phyloP scores from a whole-genome alignment of 306 rosid genomes.

The Sindora glabra region DNA sequence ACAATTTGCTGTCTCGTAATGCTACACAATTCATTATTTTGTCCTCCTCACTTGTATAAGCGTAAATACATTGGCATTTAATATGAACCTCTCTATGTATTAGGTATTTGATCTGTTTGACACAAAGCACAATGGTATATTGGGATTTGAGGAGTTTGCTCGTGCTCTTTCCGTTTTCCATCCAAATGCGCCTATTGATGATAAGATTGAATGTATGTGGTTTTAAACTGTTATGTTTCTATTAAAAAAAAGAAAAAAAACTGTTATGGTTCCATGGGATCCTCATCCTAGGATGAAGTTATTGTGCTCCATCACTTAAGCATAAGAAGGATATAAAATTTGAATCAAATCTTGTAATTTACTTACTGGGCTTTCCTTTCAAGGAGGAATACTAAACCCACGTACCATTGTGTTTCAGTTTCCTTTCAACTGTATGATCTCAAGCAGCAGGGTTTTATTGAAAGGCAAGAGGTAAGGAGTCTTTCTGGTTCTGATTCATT shows the following conservation, averaged over 20 bases:
- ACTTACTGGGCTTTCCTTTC: background rate
- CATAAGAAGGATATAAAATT: background rate
- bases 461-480: slow-evolving; percentile 89
- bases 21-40: no score
- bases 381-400: background rate
- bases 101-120: slow-evolving; percentile 93
- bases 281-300: background rate
- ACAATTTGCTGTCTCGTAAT: no score
- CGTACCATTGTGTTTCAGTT: slow-evolving; percentile 47
- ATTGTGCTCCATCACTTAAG: background rate
- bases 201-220: slow-evolving; percentile 84
- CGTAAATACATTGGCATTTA: slow-evolving; percentile 14
- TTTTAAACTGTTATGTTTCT: background rate
- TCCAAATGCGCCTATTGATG: slow-evolving; percentile 93
- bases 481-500: background rate
- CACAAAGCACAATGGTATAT: slow-evolving; percentile 94
- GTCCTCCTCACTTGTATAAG: background rate
- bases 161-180: slow-evolving; percentile 94
- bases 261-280: background rate
- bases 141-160: slow-evolving; percentile 98
- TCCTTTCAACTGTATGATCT: slow-evolving; percentile 96
- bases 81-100: slow-evolving; percentile 10
- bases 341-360: background rate
- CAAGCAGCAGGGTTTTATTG: slow-evolving; percentile 96
- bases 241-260: no score